Base-by-base conservation (phyloP, 345 rosid species). In the Clarkia xantiana region DNA sequence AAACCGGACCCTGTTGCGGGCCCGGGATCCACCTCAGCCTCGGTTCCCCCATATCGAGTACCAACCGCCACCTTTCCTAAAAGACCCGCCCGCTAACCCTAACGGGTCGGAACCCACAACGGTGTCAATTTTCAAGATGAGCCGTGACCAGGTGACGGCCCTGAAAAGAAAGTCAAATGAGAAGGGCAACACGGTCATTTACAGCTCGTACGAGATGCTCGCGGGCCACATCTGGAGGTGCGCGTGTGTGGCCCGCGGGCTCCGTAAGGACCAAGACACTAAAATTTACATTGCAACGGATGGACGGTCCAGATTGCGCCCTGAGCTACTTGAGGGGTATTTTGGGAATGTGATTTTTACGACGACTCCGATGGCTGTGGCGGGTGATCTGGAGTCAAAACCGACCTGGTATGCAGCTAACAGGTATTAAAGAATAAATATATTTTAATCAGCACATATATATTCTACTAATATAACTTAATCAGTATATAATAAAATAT, bases 161-260 rank as follows among this genome's bases (percentile, higher is more conserved):
- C 94, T 87, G 58, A 87, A 84, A 66, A 72, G 78, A 19, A 77
- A 77, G 69, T 64, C 85, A 55, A 79, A 69, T 58, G 81, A 83
- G 57, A 77, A 67, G 52, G 94, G 86, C 8, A 87, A 81, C 68
- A 69, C 67, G 0, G 55, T 74, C 12, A 69, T 53, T 40, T 84
- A 87, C 53, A 82, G 89, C 60, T 76, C 94, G 0, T 88, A 88
- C 46, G 84, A 75, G 69, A 80, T 80, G 81, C 54, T 88, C 70
- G 76, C 97, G 1, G 97, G 89, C 49, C 89, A 84, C 46, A 89
- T 88, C 8, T 88, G 97, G 97, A 76, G 78, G 63, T 78, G 81
- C 1, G 71, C 72, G 6, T 75, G 94, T 69, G 71, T 56, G 55
- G 90, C 95, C 0, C 89, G 96, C 2, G 86, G 75, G 11, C 88